Percentiles rank a stretch among this genome's conserved stretches.
phyloP scores from a whole-genome alignment of 768 basidiomycete genomes.

The Collybia nuda region DNA sequence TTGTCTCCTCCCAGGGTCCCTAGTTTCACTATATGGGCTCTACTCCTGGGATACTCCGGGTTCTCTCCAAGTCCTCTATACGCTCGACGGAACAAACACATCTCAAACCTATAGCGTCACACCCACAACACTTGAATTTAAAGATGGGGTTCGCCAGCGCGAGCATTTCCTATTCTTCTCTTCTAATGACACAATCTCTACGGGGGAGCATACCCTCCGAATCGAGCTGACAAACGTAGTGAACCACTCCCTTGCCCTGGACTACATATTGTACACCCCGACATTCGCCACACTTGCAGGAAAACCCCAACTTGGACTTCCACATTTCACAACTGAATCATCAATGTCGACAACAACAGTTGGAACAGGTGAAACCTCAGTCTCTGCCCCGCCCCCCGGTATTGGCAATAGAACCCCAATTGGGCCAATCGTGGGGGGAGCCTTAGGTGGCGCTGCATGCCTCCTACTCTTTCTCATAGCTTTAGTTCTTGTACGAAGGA shows the following conservation, averaged over 20 bases:
- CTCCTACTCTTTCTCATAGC: not conserved
- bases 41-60: not conserved
- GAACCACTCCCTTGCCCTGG: not conserved
- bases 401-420: too few species aligned
- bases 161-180: not conserved
- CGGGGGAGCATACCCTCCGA: constrained; percentile 5
- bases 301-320: not conserved
- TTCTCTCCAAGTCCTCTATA: not conserved
- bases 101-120: not conserved
- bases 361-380: too few species aligned
- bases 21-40: not conserved
- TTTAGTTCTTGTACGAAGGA: not conserved
- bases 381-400: too few species aligned
- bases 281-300: constrained; percentile 3
- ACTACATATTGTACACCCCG: constrained; percentile 9
- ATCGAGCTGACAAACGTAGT: constrained; percentile 2
- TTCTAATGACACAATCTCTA: not conserved
- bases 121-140: not conserved
- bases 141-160: not conserved
- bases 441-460: not conserved
- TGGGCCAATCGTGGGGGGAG: not conserved
- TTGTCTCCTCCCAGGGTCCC: not conserved
- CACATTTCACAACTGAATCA: not conserved
- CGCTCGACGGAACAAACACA: not conserved
- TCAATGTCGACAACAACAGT: too few species aligned